Conservation (phyloP, 148 eudicot species). For the Chenopodium quinoa region DNA sequence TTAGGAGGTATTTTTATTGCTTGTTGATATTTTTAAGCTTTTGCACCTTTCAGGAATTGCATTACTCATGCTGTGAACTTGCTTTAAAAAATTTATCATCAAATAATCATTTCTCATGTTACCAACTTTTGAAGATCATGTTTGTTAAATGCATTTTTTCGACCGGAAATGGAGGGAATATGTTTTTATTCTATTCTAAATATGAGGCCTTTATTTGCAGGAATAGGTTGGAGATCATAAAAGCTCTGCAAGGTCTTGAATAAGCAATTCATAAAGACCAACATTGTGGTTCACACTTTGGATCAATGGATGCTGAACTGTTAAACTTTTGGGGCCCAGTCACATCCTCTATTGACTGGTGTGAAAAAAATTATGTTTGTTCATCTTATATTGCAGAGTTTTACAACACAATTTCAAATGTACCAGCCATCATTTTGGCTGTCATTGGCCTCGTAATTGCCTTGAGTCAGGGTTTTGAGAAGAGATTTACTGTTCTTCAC, state of each 20-base stretch:
- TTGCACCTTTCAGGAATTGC: neutral
- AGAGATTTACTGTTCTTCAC: constrained; percentile 60
- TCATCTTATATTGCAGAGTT: constrained; percentile 60
- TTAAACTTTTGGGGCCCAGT: constrained; percentile 35
- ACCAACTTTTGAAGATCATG: neutral
- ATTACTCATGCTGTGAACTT: neutral
- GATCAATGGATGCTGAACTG: constrained; percentile 25
- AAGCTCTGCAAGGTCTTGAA: neutral
- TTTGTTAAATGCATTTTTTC: neutral
- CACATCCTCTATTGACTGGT: constrained; percentile 47
- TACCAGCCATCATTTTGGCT: constrained; percentile 53
- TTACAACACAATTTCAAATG: constrained; percentile 55
- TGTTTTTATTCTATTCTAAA: neutral
- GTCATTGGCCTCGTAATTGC: constrained; percentile 53
- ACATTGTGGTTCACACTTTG: neutral
- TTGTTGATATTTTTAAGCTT: neutral
- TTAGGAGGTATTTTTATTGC: neutral
- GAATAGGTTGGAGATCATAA: constrained; percentile 1
- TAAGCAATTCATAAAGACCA: neutral
- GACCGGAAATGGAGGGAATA: too few relatives aligned
- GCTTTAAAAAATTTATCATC: neutral
- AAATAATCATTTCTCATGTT: neutral
- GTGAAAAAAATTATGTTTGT: constrained; percentile 51
- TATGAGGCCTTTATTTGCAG: constrained; percentile 9
- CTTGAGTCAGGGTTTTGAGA: constrained; percentile 56